Percentiles rank a stretch among this genome's conserved stretches.
Evolutionary conservation across 164 flowering plant species (phyloP).

Genomic region (Liriodendron chinense): DNA sequence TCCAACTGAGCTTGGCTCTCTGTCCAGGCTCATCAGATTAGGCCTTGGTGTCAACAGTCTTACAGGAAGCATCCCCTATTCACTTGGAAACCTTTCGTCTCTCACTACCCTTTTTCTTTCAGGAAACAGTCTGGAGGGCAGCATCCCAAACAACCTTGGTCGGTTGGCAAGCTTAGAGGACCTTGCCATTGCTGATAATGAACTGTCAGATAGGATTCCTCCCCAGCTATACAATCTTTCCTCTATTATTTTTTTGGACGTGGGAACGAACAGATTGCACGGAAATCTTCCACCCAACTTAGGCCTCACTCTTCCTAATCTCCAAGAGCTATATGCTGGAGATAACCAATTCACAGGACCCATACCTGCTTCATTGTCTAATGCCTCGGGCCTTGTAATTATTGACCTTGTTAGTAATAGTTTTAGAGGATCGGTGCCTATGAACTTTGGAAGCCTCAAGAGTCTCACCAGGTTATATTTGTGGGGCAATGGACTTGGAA

Average conservation of each 20-base stretch:
- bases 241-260: background rate
- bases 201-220: background rate
- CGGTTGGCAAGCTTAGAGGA: too few relatives aligned
- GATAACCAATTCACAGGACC: slow-evolving; percentile 36
- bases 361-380: slow-evolving; percentile 44
- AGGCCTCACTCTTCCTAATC: slow-evolving; percentile 34
- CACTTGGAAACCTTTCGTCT: too few relatives aligned
- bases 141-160: too few relatives aligned
- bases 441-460: background rate
- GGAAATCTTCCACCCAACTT: slow-evolving; percentile 21
- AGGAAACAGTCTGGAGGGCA: too few relatives aligned
- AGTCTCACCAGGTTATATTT: background rate
- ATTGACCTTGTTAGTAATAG: slow-evolving; percentile 29
- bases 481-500: background rate
- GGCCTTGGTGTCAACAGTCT: too few relatives aligned
- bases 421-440: slow-evolving; percentile 10
- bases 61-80: too few relatives aligned
- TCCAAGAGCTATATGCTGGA: slow-evolving; percentile 22
- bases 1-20: too few relatives aligned
- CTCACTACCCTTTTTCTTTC: too few relatives aligned
- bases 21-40: too few relatives aligned
- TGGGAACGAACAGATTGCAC: slow-evolving; percentile 1
- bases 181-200: background rate
- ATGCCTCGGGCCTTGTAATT: slow-evolving; percentile 31
- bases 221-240: background rate